Percentiles rank a stretch among this genome's conserved stretches.
Conservation (phyloP, 495 filamentous ascomycete genomes). For the Melanomma pulvis-pyrius region DNA sequence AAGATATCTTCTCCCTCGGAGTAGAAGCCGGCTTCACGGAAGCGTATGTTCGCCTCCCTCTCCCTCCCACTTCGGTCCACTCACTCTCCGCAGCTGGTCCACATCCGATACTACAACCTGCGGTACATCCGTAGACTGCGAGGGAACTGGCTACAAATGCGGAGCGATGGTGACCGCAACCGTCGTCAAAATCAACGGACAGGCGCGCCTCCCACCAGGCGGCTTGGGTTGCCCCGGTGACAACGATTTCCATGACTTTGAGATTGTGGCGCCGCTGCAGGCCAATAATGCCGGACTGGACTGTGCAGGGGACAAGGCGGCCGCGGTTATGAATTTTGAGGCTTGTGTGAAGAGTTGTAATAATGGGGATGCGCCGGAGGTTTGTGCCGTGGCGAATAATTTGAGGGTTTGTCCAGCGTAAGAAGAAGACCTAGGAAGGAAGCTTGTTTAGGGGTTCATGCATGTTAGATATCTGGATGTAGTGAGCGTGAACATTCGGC, state of each 20-base stretch:
- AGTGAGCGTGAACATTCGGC: too few species aligned
- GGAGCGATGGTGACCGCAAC: neutral
- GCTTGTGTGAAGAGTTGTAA: neutral
- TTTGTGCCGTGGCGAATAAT: conserved; percentile 1
- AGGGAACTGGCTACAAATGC: neutral
- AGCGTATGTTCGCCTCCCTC: neutral
- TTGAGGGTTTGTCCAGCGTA: neutral
- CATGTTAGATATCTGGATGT: too few species aligned
- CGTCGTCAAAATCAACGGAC: conserved; percentile 8
- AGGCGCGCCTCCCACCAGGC: conserved; percentile 7
- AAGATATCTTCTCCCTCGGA: neutral
- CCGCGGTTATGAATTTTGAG: neutral
- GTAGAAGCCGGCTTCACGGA: neutral
- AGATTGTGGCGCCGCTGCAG: neutral
- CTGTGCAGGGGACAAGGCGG: neutral
- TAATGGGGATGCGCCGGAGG: neutral
- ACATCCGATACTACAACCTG: neutral
- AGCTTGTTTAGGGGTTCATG: neutral
- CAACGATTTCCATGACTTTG: conserved; percentile 17
- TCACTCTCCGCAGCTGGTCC: conserved; percentile 3
- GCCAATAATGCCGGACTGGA: too few species aligned
- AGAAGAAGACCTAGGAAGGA: too few species aligned
- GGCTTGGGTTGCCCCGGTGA: conserved; percentile 20
- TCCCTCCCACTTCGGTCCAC: neutral
- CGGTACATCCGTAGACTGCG: conserved; percentile 1